Percentiles rank a stretch among this genome's conserved stretches.
Evolutionary conservation across 148 eudicot species (phyloP).

Genomic region (Mesembryanthemum crystallinum): DNA sequence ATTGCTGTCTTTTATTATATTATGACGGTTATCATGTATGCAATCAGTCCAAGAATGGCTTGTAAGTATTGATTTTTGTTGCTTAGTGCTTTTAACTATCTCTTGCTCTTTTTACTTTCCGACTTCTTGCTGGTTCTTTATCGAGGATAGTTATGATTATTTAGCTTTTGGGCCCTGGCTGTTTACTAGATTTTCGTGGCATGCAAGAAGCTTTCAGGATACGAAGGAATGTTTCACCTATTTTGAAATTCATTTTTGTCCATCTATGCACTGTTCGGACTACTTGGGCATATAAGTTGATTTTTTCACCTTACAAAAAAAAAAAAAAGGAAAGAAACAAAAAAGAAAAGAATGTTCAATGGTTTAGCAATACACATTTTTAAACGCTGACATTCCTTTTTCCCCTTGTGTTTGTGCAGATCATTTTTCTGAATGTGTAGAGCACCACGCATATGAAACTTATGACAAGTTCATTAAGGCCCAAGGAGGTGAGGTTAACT

Average conservation of each 20-base stretch:
- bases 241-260: neutral
- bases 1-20: constrained; percentile 84
- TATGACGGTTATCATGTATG: constrained; percentile 83
- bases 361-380: neutral
- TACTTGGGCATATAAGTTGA: neutral
- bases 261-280: neutral
- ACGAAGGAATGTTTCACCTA: neutral
- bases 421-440: constrained; percentile 98
- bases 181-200: neutral
- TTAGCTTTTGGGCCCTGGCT: neutral
- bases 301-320: neutral
- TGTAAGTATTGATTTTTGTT: constrained; percentile 52
- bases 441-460: constrained; percentile 88
- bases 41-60: constrained; percentile 97
- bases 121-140: constrained; percentile 17
- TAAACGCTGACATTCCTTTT: neutral
- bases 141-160: neutral
- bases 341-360: neutral
- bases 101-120: neutral
- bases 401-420: constrained; percentile 48
- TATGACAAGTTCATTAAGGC: constrained; percentile 91
- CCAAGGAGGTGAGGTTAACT: constrained; percentile 58
- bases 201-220: neutral
- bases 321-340: too few relatives aligned
- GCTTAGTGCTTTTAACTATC: neutral